Evolutionary conservation across 257 asterid genomes (phyloP), one percentile per base, ranked within the genome.

Genomic region (Anisodus tanguticus): DNA sequence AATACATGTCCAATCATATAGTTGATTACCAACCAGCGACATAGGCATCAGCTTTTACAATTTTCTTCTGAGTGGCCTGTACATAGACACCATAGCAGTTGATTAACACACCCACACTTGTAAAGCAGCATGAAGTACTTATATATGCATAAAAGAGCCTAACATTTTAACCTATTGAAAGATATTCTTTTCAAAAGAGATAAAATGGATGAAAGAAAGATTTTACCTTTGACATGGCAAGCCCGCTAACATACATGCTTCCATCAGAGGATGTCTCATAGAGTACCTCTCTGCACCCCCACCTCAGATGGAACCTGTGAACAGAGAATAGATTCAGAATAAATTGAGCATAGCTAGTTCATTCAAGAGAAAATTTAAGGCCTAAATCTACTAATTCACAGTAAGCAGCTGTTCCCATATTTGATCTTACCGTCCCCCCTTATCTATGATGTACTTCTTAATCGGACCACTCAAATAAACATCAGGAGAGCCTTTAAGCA

Each of bases 401-500:
- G 68, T 45, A 62, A 69, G 10, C 59, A 67, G 80, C 39, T 49
- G 22, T 19, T 53, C 55, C 66, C 17, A 66, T 49, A 83, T 45
- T 83, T 82, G 84, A 41, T 66, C 86, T 85, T 85, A 92, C 99
- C 98, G 93, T 87, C 98, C 99, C 85, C 99, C 99, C 90, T 86
- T 97, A 83, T 93, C 97, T 83, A 83, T 85, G 86, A 97, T 97
- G 86, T 95, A 93, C 53, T 95, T 87, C 91, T 81, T 93, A 76
- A 97, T 95, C 58, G 99, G 99, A 72, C 99, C 98, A 88, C 98
- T 93, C 90, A 97, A 91, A 92, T 95, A 97, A 87, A 93, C 90
- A 83, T 95, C 98, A 58, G 98, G 99, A 85, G 99, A 97, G 81
- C 98, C 99, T 90, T 93, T 95, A 76, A 97, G 98, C 99, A 95